Evolutionary conservation across 257 asterid genomes (phyloP).

Genomic region (Plantago ovata): DNA sequence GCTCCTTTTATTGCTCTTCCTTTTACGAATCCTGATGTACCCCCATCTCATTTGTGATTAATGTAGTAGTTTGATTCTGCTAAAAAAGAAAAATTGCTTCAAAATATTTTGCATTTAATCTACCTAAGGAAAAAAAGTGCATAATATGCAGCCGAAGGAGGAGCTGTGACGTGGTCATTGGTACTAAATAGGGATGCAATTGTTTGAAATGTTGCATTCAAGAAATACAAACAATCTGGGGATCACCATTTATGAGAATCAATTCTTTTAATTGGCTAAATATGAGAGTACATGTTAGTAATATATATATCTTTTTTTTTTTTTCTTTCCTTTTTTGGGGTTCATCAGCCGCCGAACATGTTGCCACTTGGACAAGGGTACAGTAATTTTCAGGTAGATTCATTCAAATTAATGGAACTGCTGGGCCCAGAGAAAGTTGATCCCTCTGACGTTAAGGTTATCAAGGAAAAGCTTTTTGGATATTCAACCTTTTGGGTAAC

Average conservation of each 20-base stretch:
- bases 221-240: neutral
- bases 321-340: slow-evolving; percentile 2
- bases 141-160: too few relatives aligned
- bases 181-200: neutral
- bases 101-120: too few relatives aligned
- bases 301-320: too few relatives aligned
- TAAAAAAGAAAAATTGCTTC: too few relatives aligned
- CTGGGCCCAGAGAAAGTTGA: slow-evolving; percentile 95
- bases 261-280: neutral
- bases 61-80: too few relatives aligned
- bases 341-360: slow-evolving; percentile 48
- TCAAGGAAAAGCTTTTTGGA: slow-evolving; percentile 87
- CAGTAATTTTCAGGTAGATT: slow-evolving; percentile 82
- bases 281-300: slow-evolving; percentile 10
- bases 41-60: too few relatives aligned
- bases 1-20: too few relatives aligned
- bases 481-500: slow-evolving; percentile 95
- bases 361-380: slow-evolving; percentile 49
- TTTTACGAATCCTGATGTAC: too few relatives aligned
- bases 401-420: slow-evolving; percentile 86
- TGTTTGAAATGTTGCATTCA: neutral
- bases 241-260: neutral
- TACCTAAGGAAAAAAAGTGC: too few relatives aligned
- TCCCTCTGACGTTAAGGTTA: slow-evolving; percentile 69
- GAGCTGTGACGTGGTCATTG: neutral